phyloP scores from a whole-genome alignment of 805 yeast species.

The Wickerhamomyces pijperi region DNA sequence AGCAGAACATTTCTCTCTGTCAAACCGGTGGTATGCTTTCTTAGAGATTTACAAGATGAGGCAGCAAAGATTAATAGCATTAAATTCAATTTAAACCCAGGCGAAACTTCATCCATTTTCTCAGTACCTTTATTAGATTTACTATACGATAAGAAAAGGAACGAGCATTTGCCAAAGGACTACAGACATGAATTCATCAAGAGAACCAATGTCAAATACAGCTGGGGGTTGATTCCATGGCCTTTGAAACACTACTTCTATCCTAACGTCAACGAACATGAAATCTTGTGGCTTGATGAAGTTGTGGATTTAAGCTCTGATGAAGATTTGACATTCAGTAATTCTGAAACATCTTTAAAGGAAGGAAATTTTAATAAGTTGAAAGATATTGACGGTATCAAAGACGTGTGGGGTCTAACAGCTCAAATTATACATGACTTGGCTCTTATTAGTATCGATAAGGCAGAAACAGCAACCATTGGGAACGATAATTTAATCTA shows the following conservation, averaged over 20 bases:
- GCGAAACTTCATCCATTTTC: slow-evolving; percentile 63
- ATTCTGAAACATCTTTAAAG: slow-evolving; percentile 1
- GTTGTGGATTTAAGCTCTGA: slow-evolving; percentile 51
- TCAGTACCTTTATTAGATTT: slow-evolving; percentile 62
- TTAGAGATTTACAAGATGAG: slow-evolving; percentile 24
- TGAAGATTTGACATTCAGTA: slow-evolving; percentile 25
- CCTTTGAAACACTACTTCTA: slow-evolving; percentile 50
- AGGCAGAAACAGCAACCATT: slow-evolving; percentile 19
- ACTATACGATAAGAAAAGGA: slow-evolving; percentile 13
- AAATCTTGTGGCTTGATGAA: slow-evolving; percentile 52
- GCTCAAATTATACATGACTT: slow-evolving; percentile 70
- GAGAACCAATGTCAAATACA: slow-evolving; percentile 24
- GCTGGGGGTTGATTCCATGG: slow-evolving; percentile 73
- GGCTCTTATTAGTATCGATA: slow-evolving; percentile 38
- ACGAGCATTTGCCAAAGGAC: not conserved
- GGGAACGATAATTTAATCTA: slow-evolving; percentile 63
- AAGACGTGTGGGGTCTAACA: slow-evolving; percentile 77
- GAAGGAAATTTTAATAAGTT: not conserved
- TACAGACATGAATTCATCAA: slow-evolving; percentile 21
- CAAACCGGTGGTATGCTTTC: slow-evolving; percentile 64
- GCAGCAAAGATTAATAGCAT: slow-evolving; percentile 19
- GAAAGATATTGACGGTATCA: slow-evolving; percentile 20
- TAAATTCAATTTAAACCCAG: slow-evolving; percentile 52
- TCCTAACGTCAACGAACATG: slow-evolving; percentile 40
- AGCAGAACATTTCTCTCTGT: slow-evolving; percentile 79